Conservation (phyloP, 2,329 filamentous ascomycete species). For the Microcyclospora tardicrescens region DNA sequence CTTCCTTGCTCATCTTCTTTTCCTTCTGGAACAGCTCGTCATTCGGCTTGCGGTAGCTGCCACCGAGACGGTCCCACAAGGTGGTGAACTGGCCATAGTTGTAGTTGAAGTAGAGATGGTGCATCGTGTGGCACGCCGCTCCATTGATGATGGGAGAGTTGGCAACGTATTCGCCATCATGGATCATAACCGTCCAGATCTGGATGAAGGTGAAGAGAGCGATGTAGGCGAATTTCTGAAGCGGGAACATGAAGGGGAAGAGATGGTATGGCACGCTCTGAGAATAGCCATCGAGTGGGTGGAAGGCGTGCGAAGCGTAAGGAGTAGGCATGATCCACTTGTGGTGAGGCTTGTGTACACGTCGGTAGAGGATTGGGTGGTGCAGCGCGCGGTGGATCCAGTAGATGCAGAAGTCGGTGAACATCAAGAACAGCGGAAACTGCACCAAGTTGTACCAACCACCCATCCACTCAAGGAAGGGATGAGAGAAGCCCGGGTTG, state of each 20-base stretch:
- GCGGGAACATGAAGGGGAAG: conserved; percentile 82
- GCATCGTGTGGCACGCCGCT: conserved; percentile 84
- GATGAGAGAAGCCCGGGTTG: conserved; percentile 17
- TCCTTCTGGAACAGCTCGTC: conserved; percentile 73
- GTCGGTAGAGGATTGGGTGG: conserved; percentile 70
- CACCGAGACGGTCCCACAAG: conserved; percentile 76
- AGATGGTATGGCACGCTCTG: conserved; percentile 87
- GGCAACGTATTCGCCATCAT: conserved; percentile 88
- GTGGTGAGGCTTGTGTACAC: conserved; percentile 92
- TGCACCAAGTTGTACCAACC: conserved; percentile 60
- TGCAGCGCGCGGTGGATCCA: conserved; percentile 81
- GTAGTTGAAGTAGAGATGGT: conserved; percentile 78
- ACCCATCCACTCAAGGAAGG: conserved; percentile 16
- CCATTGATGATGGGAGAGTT: conserved; percentile 89
- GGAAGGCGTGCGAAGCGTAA: conserved; percentile 85
- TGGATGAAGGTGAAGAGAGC: conserved; percentile 84
- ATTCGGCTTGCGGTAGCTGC: conserved; percentile 77
- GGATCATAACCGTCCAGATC: conserved; percentile 91
- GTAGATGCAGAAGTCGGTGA: conserved; percentile 85
- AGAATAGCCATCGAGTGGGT: conserved; percentile 79
- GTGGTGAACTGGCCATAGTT: conserved; percentile 95
- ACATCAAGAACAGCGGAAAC: conserved; percentile 76
- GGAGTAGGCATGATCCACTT: conserved; percentile 99
- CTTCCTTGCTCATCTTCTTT: conserved; percentile 67
- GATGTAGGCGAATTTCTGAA: conserved; percentile 83